phyloP scores from a whole-genome alignment of 2,329 filamentous ascomycete species.

The Fusarium foetens region DNA sequence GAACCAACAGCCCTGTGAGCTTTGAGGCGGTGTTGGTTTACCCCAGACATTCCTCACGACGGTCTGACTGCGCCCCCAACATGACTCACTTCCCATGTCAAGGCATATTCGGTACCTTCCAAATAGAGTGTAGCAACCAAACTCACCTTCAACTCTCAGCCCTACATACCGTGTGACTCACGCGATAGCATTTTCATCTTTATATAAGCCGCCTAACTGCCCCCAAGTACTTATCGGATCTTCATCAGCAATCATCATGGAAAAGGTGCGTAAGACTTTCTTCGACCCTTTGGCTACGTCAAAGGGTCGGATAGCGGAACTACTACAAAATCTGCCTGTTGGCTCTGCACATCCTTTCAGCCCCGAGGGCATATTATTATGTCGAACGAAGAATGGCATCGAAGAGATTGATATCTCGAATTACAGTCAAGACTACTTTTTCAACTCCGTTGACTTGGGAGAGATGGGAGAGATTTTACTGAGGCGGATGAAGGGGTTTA shows the following conservation, averaged over 20 bases:
- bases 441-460: slow-evolving; percentile 9
- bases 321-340: background rate
- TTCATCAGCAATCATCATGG: slow-evolving; percentile 1
- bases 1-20: background rate
- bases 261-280: slow-evolving; percentile 21
- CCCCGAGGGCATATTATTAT: slow-evolving; percentile 16
- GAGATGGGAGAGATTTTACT: background rate
- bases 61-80: background rate
- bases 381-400: background rate
- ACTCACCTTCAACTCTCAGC: background rate
- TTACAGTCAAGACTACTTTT: slow-evolving; percentile 5
- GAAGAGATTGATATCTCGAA: slow-evolving; percentile 16
- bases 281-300: slow-evolving; percentile 21
- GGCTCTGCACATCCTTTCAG: slow-evolving; percentile 23
- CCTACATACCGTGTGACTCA: background rate
- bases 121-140: background rate
- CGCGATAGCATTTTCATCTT: background rate
- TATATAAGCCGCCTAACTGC: background rate
- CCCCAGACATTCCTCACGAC: background rate
- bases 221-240: background rate
- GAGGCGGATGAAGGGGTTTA: slow-evolving; percentile 5
- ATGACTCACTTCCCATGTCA: background rate
- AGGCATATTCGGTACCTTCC: background rate
- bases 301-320: slow-evolving; percentile 12
- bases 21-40: background rate